Conservation (phyloP, 768 basidiomycete genomes). For the Pholiota molesta region DNA sequence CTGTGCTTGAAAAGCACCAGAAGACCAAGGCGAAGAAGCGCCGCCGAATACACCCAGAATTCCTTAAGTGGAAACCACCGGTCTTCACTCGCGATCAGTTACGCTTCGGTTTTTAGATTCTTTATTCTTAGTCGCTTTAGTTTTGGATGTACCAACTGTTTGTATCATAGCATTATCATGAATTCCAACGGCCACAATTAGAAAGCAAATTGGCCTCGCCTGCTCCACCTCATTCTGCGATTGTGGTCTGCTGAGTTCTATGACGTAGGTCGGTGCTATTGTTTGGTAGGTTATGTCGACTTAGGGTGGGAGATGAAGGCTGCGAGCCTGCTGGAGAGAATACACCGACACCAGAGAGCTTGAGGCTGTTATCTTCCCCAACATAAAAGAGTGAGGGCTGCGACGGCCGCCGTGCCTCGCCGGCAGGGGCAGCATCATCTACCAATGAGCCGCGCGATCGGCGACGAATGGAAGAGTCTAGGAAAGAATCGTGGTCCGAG, state of each 20-base stretch:
- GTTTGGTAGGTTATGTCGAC: conserved; percentile 35
- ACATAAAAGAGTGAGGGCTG: conserved; percentile 53
- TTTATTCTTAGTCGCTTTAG: conserved; percentile 4
- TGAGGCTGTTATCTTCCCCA: conserved; percentile 46
- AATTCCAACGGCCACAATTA: not conserved
- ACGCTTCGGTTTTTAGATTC: conserved; percentile 64
- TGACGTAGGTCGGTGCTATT: conserved; percentile 27
- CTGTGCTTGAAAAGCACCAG: conserved; percentile 89
- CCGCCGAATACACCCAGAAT: conserved; percentile 76
- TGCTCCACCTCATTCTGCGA: not conserved
- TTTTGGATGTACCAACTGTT: conserved; percentile 19
- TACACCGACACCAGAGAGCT: conserved; percentile 69
- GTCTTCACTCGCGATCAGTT: conserved; percentile 90
- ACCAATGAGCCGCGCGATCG: conserved; percentile 16
- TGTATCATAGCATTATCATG: conserved; percentile 22
- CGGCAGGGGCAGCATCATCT: conserved; percentile 5
- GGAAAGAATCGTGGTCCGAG: conserved; percentile 25
- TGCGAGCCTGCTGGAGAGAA: conserved; percentile 73
- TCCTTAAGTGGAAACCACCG: conserved; percentile 93
- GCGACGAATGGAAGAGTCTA: conserved; percentile 1
- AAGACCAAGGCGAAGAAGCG: conserved; percentile 80
- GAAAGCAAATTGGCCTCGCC: not conserved
- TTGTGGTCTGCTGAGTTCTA: conserved; percentile 16
- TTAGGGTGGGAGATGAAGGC: conserved; percentile 65
- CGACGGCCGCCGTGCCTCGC: conserved; percentile 19